Conservation (phyloP, 306 rosid genomes). For the Vigna radiata region DNA sequence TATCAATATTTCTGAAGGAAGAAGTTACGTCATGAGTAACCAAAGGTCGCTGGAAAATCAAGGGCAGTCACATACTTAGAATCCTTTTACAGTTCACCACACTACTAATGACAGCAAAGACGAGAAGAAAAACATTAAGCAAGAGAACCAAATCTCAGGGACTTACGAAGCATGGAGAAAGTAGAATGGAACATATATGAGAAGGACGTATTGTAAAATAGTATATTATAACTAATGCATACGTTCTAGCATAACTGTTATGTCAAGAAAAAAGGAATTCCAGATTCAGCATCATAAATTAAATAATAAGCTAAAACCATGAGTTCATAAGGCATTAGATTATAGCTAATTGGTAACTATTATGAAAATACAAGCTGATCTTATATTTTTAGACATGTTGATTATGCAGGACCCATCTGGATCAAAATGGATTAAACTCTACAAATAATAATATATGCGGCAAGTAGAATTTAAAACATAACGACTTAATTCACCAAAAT, state of each 20-base stretch:
- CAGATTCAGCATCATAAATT: not conserved
- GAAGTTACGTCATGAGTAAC: slow-evolving; percentile 16
- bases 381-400: not conserved
- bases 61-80: not conserved
- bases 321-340: slow-evolving; percentile 10
- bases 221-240: not conserved
- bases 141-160: not conserved
- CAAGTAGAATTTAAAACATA: too few relatives aligned
- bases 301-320: not conserved
- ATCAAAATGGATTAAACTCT: too few relatives aligned
- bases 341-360: not conserved
- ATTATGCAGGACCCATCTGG: not conserved
- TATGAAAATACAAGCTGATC: slow-evolving; percentile 8
- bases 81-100: not conserved
- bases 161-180: not conserved
- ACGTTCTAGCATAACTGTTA: not conserved
- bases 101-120: not conserved
- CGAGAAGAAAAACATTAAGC: not conserved
- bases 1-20: not conserved
- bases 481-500: too few relatives aligned
- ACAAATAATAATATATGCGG: too few relatives aligned
- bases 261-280: not conserved
- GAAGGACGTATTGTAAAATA: not conserved
- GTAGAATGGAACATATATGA: not conserved
- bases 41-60: slow-evolving; percentile 14